These are phyloP conservation scores for Candida chilensis DNA, from an alignment of 805 yeast species.

Conservation along the genomic window DNA sequence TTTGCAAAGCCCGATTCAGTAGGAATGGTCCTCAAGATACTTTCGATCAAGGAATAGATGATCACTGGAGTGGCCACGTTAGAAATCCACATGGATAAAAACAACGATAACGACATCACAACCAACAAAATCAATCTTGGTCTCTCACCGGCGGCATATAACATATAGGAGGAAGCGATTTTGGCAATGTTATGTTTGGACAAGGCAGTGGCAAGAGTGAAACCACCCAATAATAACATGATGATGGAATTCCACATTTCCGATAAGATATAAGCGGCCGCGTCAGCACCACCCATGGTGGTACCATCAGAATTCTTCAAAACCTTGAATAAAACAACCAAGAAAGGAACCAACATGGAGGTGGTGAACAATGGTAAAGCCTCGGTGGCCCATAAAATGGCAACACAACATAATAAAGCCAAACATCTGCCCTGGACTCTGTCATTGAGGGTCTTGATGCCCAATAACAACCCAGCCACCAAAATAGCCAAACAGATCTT, in stretches of 20 bases:
- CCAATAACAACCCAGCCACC: conserved; percentile 44
- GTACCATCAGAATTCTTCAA: conserved; percentile 38
- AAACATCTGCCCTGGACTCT: conserved; percentile 52
- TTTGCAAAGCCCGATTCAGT: conserved; percentile 27
- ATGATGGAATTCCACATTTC: conserved; percentile 49
- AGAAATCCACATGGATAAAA: conserved; percentile 50
- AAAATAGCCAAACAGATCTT: conserved; percentile 39
- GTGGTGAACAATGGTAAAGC: conserved; percentile 42
- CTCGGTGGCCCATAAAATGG: conserved; percentile 43
- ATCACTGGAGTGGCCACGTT: conserved; percentile 50
- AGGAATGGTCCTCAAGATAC: conserved; percentile 34
- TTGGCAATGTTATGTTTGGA: conserved; percentile 46
- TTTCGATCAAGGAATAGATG: conserved; percentile 41
- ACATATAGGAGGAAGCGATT: conserved; percentile 36
- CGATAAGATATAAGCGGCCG: conserved; percentile 34
- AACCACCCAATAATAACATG: conserved; percentile 42
- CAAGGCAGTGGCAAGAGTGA: conserved; percentile 45
- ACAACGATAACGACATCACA: conserved; percentile 40
- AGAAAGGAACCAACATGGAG: conserved; percentile 36
- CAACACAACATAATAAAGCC: conserved; percentile 52
- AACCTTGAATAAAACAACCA: conserved; percentile 35
- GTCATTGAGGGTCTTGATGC: conserved; percentile 55
- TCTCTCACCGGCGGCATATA: conserved; percentile 40
- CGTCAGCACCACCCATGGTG: conserved; percentile 28
- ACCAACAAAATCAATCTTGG: conserved; percentile 38